Conservation (phyloP, 768 basidiomycete species). For the Sistotremastrum suecicum region DNA sequence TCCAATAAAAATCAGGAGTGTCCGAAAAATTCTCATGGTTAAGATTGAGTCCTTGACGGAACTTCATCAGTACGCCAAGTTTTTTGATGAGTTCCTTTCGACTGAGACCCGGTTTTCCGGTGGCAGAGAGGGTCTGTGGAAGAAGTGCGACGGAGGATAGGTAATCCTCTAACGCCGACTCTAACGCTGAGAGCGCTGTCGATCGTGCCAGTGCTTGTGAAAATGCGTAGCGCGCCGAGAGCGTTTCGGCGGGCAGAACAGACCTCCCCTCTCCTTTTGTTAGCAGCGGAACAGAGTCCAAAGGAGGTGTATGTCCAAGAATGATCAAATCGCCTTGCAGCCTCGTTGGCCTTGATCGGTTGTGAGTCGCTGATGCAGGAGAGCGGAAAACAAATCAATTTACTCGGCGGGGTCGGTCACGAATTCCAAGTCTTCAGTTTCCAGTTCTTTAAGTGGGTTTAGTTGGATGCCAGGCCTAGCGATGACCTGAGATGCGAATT, state of each 20-base stretch:
- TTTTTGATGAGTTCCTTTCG: constrained; percentile 81
- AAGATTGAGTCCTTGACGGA: constrained; percentile 84
- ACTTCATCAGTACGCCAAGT: constrained; percentile 80
- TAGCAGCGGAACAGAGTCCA: constrained; percentile 25
- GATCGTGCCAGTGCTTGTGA: constrained; percentile 87
- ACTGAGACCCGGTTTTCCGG: constrained; percentile 72
- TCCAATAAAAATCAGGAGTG: constrained; percentile 89
- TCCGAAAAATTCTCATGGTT: constrained; percentile 83
- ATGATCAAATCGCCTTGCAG: constrained; percentile 89
- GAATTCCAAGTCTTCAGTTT: constrained; percentile 88
- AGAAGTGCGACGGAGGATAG: constrained; percentile 70
- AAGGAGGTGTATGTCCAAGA: constrained; percentile 53
- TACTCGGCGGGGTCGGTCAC: constrained; percentile 85
- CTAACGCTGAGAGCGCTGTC: constrained; percentile 76
- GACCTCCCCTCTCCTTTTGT: constrained; percentile 3
- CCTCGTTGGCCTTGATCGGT: constrained; percentile 50
- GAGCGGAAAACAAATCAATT: constrained; percentile 12
- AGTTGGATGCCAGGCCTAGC: constrained; percentile 44
- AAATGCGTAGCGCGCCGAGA: constrained; percentile 80
- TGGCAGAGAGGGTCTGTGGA: constrained; percentile 60
- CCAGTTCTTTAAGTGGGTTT: constrained; percentile 47
- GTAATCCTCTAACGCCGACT: constrained; percentile 71
- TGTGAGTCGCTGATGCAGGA: not conserved
- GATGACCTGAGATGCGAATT: constrained; percentile 48
- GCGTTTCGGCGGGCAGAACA: constrained; percentile 50